A percentile compares a stretch with the other conserved stretches of the same genome.
Conservation (phyloP, 2,329 filamentous ascomycete genomes). For the Pseudogymnoascus sp. region DNA sequence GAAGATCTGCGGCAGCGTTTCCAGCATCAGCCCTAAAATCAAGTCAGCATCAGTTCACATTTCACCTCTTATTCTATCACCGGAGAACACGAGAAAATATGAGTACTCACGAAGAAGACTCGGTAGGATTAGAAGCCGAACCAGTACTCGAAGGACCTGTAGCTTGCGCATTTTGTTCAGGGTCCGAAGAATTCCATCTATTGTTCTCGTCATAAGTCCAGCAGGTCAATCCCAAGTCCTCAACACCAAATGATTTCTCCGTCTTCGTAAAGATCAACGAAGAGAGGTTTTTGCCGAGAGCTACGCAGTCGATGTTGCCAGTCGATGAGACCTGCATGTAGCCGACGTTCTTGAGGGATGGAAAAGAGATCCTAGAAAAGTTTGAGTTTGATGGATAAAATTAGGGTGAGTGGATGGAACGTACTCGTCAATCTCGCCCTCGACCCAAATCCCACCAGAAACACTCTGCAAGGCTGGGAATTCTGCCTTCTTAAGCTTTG, state of each 20-base stretch:
- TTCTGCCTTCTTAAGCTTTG: not conserved
- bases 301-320: constrained; percentile 11
- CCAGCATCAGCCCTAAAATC: not conserved
- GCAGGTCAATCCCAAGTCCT: constrained; percentile 10
- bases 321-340: not conserved
- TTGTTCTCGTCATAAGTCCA: constrained; percentile 10
- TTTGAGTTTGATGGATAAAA: not conserved
- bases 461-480: not conserved
- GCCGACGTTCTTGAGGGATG: constrained; percentile 8
- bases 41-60: not conserved
- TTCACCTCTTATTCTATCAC: not conserved
- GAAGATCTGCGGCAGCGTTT: not conserved
- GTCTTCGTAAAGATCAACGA: constrained; percentile 11
- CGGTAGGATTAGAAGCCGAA: not conserved
- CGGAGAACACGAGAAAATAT: not conserved
- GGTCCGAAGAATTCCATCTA: constrained; percentile 11
- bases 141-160: not conserved
- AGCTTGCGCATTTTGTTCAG: not conserved
- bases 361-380: constrained; percentile 11
- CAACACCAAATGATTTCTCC: not conserved
- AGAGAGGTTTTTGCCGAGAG: constrained; percentile 12
- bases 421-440: not conserved
- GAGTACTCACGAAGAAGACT: not conserved
- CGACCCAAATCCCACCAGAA: not conserved
- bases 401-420: not conserved